These are phyloP conservation scores for Solanum chiquidenum DNA, from an alignment of 257 asterid genomes.

Conservation along the genomic window DNA sequence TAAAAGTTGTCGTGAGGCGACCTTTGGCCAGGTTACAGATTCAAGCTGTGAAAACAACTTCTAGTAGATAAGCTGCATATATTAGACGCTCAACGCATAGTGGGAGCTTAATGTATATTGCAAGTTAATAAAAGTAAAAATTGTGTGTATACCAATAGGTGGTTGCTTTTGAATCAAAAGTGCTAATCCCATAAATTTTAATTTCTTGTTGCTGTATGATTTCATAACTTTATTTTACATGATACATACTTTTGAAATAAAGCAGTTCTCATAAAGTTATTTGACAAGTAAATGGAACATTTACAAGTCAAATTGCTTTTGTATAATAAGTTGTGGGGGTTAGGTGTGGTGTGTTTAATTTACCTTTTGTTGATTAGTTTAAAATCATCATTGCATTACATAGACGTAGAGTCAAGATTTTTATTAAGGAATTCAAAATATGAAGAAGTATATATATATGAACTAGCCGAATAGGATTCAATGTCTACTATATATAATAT, in stretches of 20 bases:
- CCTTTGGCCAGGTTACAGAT: neutral
- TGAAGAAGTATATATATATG: neutral
- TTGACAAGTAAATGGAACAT: neutral
- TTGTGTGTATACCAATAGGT: neutral
- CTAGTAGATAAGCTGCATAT: neutral
- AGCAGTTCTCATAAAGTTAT: neutral
- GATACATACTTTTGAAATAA: neutral
- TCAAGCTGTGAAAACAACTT: neutral
- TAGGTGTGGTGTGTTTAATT: neutral
- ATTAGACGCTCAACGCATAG: neutral
- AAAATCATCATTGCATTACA: neutral
- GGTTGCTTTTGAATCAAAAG: neutral
- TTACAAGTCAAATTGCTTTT: neutral
- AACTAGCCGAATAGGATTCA: accelerated
- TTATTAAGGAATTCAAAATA: neutral
- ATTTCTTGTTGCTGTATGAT: neutral
- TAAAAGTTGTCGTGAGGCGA: neutral
- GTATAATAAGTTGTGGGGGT: neutral
- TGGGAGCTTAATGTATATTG: neutral
- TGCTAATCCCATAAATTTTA: neutral
- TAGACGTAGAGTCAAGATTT: neutral
- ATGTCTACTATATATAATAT: neutral
- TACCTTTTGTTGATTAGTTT: neutral
- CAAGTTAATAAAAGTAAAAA: neutral
- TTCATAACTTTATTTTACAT: neutral